Percentiles rank a stretch among this genome's conserved stretches.
Evolutionary conservation across 176 grass and related monocot species (phyloP).

Genomic region (Saccharum officinarum): DNA sequence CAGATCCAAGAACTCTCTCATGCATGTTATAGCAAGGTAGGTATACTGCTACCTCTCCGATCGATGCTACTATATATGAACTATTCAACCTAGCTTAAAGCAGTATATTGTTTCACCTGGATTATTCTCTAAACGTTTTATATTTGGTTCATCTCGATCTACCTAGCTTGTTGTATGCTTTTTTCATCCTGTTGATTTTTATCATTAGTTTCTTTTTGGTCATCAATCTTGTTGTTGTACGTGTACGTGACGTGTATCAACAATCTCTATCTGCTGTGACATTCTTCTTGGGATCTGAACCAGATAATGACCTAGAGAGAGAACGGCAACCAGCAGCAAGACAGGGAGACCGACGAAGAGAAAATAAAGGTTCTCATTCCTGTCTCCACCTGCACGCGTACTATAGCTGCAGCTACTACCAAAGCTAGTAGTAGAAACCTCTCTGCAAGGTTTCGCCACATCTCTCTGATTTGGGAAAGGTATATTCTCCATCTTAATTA

Average conservation of each 20-base stretch:
- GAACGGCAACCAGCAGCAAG: background rate
- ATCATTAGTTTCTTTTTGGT: background rate
- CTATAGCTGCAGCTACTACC: constrained; percentile 6
- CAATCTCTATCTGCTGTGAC: background rate
- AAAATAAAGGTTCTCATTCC: constrained; percentile 33
- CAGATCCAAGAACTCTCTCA: background rate
- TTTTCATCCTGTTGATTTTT: background rate
- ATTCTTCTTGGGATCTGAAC: constrained; percentile 65
- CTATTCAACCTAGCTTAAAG: background rate
- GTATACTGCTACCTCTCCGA: background rate
- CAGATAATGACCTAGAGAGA: constrained; percentile 32
- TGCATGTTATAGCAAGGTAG: constrained; percentile 24
- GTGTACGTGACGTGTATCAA: background rate
- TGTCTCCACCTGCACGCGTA: constrained; percentile 25
- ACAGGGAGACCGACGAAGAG: constrained; percentile 13
- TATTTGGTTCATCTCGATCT: background rate
- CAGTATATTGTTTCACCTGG: background rate
- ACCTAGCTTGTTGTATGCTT: background rate
- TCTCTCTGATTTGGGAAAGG: constrained; percentile 26
- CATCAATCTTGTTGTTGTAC: background rate
- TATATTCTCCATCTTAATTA: constrained; percentile 4
- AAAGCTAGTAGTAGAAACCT: constrained; percentile 31
- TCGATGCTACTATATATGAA: background rate
- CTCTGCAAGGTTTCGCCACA: constrained; percentile 29
- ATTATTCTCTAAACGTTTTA: background rate